These are phyloP conservation scores for Pseudocercospora fijiensis DNA, from an alignment of 2,329 filamentous ascomycete genomes.

Conservation along the genomic window DNA sequence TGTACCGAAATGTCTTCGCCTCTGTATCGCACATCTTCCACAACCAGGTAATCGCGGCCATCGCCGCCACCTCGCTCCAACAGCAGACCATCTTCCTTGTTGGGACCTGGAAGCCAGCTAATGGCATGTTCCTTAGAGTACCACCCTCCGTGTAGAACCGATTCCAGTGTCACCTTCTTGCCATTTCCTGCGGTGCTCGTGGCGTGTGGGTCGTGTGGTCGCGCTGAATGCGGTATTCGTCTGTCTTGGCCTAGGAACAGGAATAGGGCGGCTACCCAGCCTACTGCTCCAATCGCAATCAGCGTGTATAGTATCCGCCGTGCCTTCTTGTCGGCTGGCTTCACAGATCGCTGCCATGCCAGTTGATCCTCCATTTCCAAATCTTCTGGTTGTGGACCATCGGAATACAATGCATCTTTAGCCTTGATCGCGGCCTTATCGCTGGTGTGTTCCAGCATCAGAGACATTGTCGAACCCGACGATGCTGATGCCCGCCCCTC, in stretches of 20 bases:
- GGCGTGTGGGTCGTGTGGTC: conserved; percentile 67
- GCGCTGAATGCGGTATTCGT: conserved; percentile 64
- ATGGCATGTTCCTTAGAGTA: conserved; percentile 63
- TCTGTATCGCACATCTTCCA: conserved; percentile 75
- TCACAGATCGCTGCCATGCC: conserved; percentile 43
- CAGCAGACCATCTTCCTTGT: conserved; percentile 79
- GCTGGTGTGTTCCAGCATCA: conserved; percentile 75
- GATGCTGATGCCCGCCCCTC: conserved; percentile 56
- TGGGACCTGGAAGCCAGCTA: conserved; percentile 72
- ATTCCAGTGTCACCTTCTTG: conserved; percentile 70
- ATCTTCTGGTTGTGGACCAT: conserved; percentile 40
- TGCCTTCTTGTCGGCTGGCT: conserved; percentile 64
- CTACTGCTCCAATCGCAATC: conserved; percentile 60
- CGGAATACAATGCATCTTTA: conserved; percentile 48
- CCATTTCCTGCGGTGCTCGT: conserved; percentile 62
- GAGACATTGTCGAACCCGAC: conserved; percentile 79
- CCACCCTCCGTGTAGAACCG: conserved; percentile 68
- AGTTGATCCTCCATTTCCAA: conserved; percentile 55
- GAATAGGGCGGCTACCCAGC: conserved; percentile 67
- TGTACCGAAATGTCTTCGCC: conserved; percentile 45
- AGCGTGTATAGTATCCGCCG: conserved; percentile 63
- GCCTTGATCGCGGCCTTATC: conserved; percentile 51
- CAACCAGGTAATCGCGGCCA: conserved; percentile 73
- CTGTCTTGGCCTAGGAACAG: conserved; percentile 65
- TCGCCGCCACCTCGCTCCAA: conserved; percentile 65